Conservation (phyloP, 805 yeast genomes). For the Kregervanrija pseudodelftensis region DNA sequence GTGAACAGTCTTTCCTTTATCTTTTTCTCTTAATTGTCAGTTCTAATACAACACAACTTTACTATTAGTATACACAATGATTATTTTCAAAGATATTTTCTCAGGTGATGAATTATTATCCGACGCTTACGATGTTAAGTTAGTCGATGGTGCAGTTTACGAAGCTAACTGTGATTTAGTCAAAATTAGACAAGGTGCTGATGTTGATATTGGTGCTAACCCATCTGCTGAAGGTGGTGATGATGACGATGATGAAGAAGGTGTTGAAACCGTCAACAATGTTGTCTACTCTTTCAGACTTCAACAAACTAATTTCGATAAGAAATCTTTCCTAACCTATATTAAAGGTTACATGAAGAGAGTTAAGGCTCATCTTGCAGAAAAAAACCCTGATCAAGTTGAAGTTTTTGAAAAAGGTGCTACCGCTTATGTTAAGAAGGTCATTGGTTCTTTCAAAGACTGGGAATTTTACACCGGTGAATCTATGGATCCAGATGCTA, state of each 20-base stretch:
- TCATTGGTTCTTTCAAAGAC: constrained; percentile 91
- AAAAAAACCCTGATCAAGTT: constrained; percentile 80
- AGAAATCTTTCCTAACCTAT: constrained; percentile 94
- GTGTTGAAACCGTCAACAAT: constrained; percentile 90
- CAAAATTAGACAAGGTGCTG: constrained; percentile 75
- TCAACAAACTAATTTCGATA: constrained; percentile 93
- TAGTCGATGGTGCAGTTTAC: constrained; percentile 85
- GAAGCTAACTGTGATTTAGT: constrained; percentile 97
- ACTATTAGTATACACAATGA: constrained; percentile 19
- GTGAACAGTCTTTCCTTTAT: background rate
- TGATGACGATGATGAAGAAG: constrained; percentile 75
- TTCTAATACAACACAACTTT: background rate
- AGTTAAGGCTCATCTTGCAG: constrained; percentile 86
- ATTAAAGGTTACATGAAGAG: constrained; percentile 98
- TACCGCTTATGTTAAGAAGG: constrained; percentile 90
- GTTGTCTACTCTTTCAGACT: constrained; percentile 98
- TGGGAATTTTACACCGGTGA: constrained; percentile 99
- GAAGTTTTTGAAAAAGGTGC: constrained; percentile 97
- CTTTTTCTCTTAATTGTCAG: background rate
- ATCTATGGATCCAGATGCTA: constrained; percentile 99
- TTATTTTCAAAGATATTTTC: constrained; percentile 64
- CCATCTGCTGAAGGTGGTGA: constrained; percentile 96
- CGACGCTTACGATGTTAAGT: constrained; percentile 87
- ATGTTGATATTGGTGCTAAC: constrained; percentile 98
- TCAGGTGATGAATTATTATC: constrained; percentile 95